Base-by-base conservation (phyloP, 257 asterid species). In the Jacaranda mimosifolia region DNA sequence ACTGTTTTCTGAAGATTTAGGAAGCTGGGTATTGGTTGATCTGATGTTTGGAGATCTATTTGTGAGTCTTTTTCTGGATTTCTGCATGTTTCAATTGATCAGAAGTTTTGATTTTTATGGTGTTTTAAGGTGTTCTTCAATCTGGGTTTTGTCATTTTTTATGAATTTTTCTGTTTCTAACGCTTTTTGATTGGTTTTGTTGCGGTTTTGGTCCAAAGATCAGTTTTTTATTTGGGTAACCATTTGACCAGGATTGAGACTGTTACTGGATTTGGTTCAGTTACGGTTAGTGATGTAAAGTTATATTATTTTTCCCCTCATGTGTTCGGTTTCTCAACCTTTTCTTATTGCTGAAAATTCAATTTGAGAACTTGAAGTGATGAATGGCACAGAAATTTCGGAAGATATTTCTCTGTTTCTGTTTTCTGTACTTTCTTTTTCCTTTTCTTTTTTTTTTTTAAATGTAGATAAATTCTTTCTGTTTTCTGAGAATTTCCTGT, bases 31-130 rank as follows among this genome's bases (percentile, higher is more conserved):
- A 62, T 77, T 76, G 69, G 79, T 82, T 91, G 94, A 91, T 92
- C 95, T 88, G 88, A 79, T 79, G 72, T 85, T 71, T 45, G 14
- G 89, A 84, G 98, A 89, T 93, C 94, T 87, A 74, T 46, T n/a
- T n/a, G 10, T 26, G 56, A 49, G n/a, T 65, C 38, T 45, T 75
- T 26, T 77, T 56, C 36, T 72, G 32, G 74, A 76, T 82, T 79
- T 67, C 63, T 80, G 80, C 77, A 60, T 70, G 83, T 79, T 68
- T 84, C 58, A 62, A 70, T 82, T 76, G 85, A 84, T 88, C 53
- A 45, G 69, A 77, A 82, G 83, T 15, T 75, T 80, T 62, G 77
- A 70, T 76, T 82, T 66, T 84, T 81, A 66, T 17, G 74, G 17
- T 55, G 43, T 71, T 77, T 62, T 81, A 32, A 55, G 73, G 65